These are phyloP conservation scores for Oryza meyeriana DNA, from an alignment of 176 grass and related monocot genomes.

Conservation along the genomic window DNA sequence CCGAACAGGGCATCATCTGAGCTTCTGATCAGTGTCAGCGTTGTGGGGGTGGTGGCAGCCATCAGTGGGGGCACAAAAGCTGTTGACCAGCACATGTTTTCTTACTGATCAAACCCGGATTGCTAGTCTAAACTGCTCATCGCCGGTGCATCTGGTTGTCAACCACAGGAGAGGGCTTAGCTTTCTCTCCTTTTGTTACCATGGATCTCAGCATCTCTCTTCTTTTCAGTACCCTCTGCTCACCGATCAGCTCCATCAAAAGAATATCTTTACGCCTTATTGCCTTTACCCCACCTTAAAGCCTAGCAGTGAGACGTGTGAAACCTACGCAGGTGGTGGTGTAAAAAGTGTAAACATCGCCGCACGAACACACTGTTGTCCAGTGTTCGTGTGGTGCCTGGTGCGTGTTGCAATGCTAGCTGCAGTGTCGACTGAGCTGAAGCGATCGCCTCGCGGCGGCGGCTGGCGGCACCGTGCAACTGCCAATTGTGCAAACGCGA, in stretches of 20 bases:
- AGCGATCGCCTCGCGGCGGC: no score
- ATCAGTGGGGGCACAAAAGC: background rate
- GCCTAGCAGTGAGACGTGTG: background rate
- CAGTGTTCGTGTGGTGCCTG: no score
- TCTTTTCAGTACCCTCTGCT: background rate
- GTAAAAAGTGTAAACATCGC: background rate
- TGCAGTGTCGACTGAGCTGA: no score
- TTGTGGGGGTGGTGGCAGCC: background rate
- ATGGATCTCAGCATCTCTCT: background rate
- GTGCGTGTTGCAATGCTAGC: no score
- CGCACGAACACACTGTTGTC: no score
- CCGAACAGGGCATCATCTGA: no score
- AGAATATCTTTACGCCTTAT: background rate
- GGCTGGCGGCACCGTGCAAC: no score
- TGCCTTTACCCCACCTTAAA: background rate
- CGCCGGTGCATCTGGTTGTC: background rate
- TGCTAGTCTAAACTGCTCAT: background rate
- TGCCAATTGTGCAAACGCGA: no score
- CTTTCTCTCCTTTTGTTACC: background rate
- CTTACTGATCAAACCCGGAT: background rate
- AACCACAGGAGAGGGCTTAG: background rate
- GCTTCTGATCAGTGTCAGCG: background rate
- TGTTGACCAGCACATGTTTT: background rate
- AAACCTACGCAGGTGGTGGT: no score
- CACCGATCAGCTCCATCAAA: background rate